Percentiles rank a stretch among this genome's conserved stretches.
Conservation (phyloP, 2,329 filamentous ascomycete species). For the Aspergillus fischeri region DNA sequence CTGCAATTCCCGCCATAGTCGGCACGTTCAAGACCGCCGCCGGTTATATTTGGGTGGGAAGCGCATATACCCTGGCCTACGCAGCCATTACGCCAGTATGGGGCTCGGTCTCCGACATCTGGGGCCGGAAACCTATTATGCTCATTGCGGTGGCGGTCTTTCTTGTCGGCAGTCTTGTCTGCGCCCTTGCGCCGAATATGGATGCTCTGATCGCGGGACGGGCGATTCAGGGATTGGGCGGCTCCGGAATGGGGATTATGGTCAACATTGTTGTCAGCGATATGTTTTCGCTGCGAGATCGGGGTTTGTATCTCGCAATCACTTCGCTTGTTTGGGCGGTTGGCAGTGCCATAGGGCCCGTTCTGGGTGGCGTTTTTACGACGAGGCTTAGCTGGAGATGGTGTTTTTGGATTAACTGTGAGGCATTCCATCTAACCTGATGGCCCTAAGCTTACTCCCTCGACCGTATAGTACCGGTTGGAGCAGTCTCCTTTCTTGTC, state of each 20-base stretch:
- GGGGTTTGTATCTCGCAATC: slow-evolving; percentile 42
- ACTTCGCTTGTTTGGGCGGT: slow-evolving; percentile 39
- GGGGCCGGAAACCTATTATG: slow-evolving; percentile 54
- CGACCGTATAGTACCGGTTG: neutral
- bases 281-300: slow-evolving; percentile 47
- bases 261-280: slow-evolving; percentile 50
- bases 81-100: slow-evolving; percentile 33
- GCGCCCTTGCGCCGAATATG: slow-evolving; percentile 44
- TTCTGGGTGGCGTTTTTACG: slow-evolving; percentile 16
- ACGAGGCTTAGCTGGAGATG: slow-evolving; percentile 23
- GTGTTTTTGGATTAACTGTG: slow-evolving; percentile 22
- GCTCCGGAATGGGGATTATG: slow-evolving; percentile 42
- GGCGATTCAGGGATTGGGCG: slow-evolving; percentile 40
- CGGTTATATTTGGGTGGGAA: slow-evolving; percentile 54
- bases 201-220: slow-evolving; percentile 44
- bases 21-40: slow-evolving; percentile 47
- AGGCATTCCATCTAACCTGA: neutral
- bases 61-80: slow-evolving; percentile 48
- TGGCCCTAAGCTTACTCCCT: neutral
- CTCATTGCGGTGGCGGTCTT: slow-evolving; percentile 49
- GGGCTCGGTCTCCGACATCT: slow-evolving; percentile 51
- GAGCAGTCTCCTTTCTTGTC: neutral
- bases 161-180: slow-evolving; percentile 50
- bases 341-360: slow-evolving; percentile 37
- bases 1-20: slow-evolving; percentile 53